phyloP scores from a whole-genome alignment of 1,284 basidiomycete species.

The Phellopilus nigrolimitatus region DNA sequence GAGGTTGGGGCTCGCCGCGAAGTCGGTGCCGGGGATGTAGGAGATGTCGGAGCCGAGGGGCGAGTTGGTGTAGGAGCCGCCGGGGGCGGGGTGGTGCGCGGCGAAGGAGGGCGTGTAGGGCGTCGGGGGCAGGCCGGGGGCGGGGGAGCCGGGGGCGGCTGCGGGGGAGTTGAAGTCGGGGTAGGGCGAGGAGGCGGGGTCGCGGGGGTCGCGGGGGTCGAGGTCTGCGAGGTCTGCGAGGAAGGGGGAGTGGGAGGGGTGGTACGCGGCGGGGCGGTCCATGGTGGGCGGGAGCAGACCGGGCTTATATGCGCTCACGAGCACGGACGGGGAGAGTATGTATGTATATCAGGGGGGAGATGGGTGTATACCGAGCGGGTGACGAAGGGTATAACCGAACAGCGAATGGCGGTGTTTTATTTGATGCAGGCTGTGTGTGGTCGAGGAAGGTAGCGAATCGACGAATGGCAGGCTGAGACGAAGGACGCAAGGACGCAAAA shows the following conservation, averaged over 20 bases:
- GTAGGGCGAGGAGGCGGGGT: slow-evolving; percentile 16
- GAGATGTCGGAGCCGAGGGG: slow-evolving; percentile 17
- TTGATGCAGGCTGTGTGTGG: too few relatives aligned
- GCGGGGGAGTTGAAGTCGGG: slow-evolving; percentile 18
- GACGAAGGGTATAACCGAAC: too few relatives aligned
- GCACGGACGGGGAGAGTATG: too few relatives aligned
- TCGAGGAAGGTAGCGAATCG: too few relatives aligned
- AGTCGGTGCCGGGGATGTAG: slow-evolving; percentile 18
- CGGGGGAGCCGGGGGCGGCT: slow-evolving; percentile 3
- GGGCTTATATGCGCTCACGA: too few relatives aligned
- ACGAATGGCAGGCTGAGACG: too few relatives aligned
- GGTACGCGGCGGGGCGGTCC: neutral
- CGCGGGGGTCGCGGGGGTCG: neutral
- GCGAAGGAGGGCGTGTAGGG: slow-evolving; percentile 18
- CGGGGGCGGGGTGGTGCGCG: too few relatives aligned
- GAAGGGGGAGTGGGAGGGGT: slow-evolving; percentile 16
- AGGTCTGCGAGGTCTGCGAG: slow-evolving; percentile 7
- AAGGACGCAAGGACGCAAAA: too few relatives aligned
- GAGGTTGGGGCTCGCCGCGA: slow-evolving; percentile 6
- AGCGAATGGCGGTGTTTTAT: too few relatives aligned
- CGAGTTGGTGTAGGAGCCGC: slow-evolving; percentile 17
- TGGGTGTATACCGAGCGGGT: too few relatives aligned
- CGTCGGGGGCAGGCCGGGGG: slow-evolving; percentile 13
- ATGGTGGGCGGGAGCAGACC: neutral
- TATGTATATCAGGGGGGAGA: too few relatives aligned